A percentile compares a stretch with the other conserved stretches of the same genome.
phyloP scores from a whole-genome alignment of 1,139 yeast genomes.

The Candida glucosophila region DNA sequence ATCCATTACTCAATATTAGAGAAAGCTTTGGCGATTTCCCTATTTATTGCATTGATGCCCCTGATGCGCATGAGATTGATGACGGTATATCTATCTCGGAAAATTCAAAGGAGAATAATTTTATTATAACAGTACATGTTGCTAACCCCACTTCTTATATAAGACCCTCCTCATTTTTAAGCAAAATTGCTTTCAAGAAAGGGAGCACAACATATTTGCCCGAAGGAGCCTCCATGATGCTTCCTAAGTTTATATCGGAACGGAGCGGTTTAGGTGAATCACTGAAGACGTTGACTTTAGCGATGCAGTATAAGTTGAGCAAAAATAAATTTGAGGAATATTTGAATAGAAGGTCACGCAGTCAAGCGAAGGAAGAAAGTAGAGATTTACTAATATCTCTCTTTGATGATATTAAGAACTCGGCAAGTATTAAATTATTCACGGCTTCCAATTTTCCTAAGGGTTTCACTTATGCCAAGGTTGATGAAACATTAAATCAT shows the following conservation, averaged over 20 bases:
- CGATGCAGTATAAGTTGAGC: conserved; percentile 21
- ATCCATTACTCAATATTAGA: conserved; percentile 26
- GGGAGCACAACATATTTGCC: conserved; percentile 73
- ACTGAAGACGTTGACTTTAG: conserved; percentile 32
- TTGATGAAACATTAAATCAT: conserved; percentile 21
- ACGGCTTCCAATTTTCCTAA: conserved; percentile 22
- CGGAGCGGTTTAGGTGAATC: conserved; percentile 51
- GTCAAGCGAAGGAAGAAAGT: conserved; percentile 9
- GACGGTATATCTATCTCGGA: conserved; percentile 72
- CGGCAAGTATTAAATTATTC: conserved; percentile 14
- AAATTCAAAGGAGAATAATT: conserved; percentile 15
- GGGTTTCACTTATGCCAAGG: conserved; percentile 29
- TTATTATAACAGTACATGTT: conserved; percentile 58
- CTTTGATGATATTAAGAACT: conserved; percentile 8
- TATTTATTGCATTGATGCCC: conserved; percentile 80
- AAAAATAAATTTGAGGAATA: conserved; percentile 16
- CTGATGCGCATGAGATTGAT: conserved; percentile 81
- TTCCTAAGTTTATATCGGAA: conserved; percentile 51
- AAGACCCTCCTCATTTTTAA: conserved; percentile 37
- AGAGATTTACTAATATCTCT: conserved; percentile 10
- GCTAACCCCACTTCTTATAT: conserved; percentile 81
- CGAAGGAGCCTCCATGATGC: conserved; percentile 55
- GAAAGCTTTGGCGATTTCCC: conserved; percentile 33
- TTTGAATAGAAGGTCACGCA: conserved; percentile 10
- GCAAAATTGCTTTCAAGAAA: conserved; percentile 51